These are phyloP conservation scores for Blastobotrys serpentis DNA, from an alignment of 1,139 yeast species.

Conservation along the genomic window DNA sequence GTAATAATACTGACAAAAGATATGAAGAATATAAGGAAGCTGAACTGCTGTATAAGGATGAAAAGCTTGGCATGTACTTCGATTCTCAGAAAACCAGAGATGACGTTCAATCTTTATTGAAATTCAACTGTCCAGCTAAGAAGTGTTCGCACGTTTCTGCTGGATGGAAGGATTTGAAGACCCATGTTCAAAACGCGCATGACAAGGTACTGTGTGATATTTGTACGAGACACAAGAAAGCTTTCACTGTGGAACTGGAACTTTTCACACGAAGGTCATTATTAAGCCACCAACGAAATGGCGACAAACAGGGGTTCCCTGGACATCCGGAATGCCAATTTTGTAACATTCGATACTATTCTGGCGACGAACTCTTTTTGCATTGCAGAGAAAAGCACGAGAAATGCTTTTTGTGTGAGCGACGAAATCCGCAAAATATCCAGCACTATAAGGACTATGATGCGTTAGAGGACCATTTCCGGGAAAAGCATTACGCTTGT, in stretches of 20 bases:
- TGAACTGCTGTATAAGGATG: slow-evolving; percentile 38
- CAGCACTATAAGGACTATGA: slow-evolving; percentile 80
- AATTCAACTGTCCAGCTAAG: slow-evolving; percentile 54
- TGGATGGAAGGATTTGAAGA: slow-evolving; percentile 57
- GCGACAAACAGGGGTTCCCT: slow-evolving; percentile 67
- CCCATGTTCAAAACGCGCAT: slow-evolving; percentile 59
- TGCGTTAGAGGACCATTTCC: slow-evolving; percentile 71
- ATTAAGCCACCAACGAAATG: slow-evolving; percentile 66
- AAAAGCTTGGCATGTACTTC: slow-evolving; percentile 36
- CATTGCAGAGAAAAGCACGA: slow-evolving; percentile 88
- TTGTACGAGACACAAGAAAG: slow-evolving; percentile 72
- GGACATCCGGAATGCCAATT: slow-evolving; percentile 92
- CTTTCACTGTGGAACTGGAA: slow-evolving; percentile 69
- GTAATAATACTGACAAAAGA: slow-evolving; percentile 47
- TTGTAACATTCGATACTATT: slow-evolving; percentile 76
- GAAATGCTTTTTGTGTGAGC: slow-evolving; percentile 84
- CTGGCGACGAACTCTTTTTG: slow-evolving; percentile 78
- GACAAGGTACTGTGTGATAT: slow-evolving; percentile 62
- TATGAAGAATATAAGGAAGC: slow-evolving; percentile 43
- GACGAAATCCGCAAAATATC: slow-evolving; percentile 52
- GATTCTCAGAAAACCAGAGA: slow-evolving; percentile 37
- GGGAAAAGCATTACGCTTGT: slow-evolving; percentile 71
- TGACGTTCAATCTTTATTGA: slow-evolving; percentile 53
- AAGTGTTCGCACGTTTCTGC: slow-evolving; percentile 46
- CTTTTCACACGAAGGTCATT: slow-evolving; percentile 63